These are phyloP conservation scores for Melanogaster broomeanus DNA, from an alignment of 768 basidiomycete genomes.

Conservation along the genomic window DNA sequence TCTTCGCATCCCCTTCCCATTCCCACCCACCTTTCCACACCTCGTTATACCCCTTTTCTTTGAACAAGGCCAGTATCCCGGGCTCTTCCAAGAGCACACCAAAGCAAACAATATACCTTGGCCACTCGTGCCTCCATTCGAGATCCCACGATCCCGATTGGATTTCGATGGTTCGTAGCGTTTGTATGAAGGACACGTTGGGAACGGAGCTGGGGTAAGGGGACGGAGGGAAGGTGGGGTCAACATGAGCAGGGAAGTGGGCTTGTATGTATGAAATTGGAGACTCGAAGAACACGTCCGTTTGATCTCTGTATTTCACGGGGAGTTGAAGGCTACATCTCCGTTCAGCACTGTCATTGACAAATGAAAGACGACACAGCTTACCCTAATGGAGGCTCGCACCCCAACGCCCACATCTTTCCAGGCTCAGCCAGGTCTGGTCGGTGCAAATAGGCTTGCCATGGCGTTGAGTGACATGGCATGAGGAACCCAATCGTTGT, in stretches of 20 bases:
- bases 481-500: slow-evolving; percentile 78
- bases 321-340: slow-evolving; percentile 43
- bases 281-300: slow-evolving; percentile 74
- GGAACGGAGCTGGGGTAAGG: slow-evolving; percentile 53
- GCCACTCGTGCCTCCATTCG: slow-evolving; percentile 75
- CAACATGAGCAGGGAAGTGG: slow-evolving; percentile 67
- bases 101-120: slow-evolving; percentile 80
- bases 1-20: slow-evolving; percentile 63
- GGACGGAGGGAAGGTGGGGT: slow-evolving; percentile 66
- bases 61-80: slow-evolving; percentile 49
- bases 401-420: slow-evolving; percentile 81
- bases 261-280: slow-evolving; percentile 65
- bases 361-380: slow-evolving; percentile 25
- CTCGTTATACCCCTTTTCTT: slow-evolving; percentile 60
- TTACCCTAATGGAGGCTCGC: slow-evolving; percentile 89
- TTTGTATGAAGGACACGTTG: slow-evolving; percentile 34
- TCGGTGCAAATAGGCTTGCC: slow-evolving; percentile 84
- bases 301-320: slow-evolving; percentile 73
- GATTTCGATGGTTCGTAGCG: slow-evolving; percentile 30
- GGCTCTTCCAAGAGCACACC: slow-evolving; percentile 65
- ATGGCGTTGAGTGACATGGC: slow-evolving; percentile 97
- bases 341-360: slow-evolving; percentile 9
- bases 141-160: slow-evolving; percentile 22
- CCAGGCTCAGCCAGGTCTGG: slow-evolving; percentile 55
- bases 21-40: slow-evolving; percentile 71